These are phyloP conservation scores for Pulveroboletus frians DNA, from an alignment of 768 basidiomycete species.

Conservation along the genomic window DNA sequence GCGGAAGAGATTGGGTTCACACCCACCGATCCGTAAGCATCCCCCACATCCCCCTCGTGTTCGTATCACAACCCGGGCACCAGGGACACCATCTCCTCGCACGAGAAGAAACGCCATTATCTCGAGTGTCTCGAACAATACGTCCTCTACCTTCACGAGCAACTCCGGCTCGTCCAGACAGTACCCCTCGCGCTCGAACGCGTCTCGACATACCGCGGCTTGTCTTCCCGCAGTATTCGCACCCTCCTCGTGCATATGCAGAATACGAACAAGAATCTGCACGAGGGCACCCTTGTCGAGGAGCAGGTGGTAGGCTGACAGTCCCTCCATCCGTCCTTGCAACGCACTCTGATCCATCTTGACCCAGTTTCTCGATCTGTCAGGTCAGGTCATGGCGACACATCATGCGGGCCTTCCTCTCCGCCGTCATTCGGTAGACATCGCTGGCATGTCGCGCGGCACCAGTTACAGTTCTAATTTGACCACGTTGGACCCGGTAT, in stretches of 20 bases:
- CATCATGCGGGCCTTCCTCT: conserved; percentile 23
- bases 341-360: not conserved
- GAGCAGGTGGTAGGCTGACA: conserved; percentile 46
- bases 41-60: not conserved
- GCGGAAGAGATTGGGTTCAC: conserved; percentile 52
- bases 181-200: conserved; percentile 46
- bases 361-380: conserved; percentile 28
- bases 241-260: conserved; percentile 72
- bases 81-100: conserved; percentile 71
- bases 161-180: conserved; percentile 46
- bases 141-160: conserved; percentile 59
- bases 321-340: too few species aligned
- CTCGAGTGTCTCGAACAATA: conserved; percentile 72
- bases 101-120: conserved; percentile 73
- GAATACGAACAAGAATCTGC: conserved; percentile 45
- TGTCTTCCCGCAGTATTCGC: conserved; percentile 61
- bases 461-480: conserved; percentile 8
- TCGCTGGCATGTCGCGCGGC: conserved; percentile 12
- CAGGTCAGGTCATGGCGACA: conserved; percentile 24
- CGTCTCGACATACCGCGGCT: conserved; percentile 46
- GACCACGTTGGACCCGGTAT: conserved; percentile 14
- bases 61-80: not conserved
- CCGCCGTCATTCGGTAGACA: conserved; percentile 30
- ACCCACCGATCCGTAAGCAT: conserved; percentile 57
- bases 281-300: conserved; percentile 45